Evolutionary conservation across 2,329 filamentous ascomycete genomes (phyloP), one percentile per base, ranked within the genome.

Genomic region (Ascosphaera apis): DNA sequence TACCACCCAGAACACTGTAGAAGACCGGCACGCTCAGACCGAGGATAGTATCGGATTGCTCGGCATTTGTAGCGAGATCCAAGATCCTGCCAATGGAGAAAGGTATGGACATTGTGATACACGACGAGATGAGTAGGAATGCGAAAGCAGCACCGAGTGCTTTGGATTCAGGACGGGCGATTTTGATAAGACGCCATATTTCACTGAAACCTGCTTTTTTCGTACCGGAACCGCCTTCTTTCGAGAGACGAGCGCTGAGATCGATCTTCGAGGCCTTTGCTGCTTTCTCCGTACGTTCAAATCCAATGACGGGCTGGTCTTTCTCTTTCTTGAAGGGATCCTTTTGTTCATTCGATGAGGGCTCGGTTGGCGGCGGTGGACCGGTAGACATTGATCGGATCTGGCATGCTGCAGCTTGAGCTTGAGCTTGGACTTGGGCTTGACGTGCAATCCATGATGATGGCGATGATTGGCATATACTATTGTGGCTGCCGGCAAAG

Each of bases 41-140:
- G 51, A 95, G 88, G 9, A 95, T 63, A 15, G 65, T 63, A 15
- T 71, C 76, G 36, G 77, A 72, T 15, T 64, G 62, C 6, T 69
- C 61, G 30, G 69, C 65, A 48, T 83, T 77, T 7, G 83, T 91
- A 6, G 86, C 82, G 36, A 88, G 70, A 56, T 98, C 88, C 53
- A 98, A 63, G 42, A 98, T 91, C 51, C 84, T 86, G 38, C 88
- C 88, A 44, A 98, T 91, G 0, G 84, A 91, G 52, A 93, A 92
- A 1, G 88, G 88, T 40, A 98, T 80, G 2, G 82, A 84, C 78
- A 98, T 91, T 39, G 84, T 91, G 45, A 98, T 83, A 36, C 73
- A 69, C 3, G 86, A 95, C 12, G 86, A 93, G 42, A 93, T 66
- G 39, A 98, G 65, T 35, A 98, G 65, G 50, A 92, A 78, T 37